Base-by-base conservation (phyloP, 441 rosid species). In the Daphne laureola region DNA sequence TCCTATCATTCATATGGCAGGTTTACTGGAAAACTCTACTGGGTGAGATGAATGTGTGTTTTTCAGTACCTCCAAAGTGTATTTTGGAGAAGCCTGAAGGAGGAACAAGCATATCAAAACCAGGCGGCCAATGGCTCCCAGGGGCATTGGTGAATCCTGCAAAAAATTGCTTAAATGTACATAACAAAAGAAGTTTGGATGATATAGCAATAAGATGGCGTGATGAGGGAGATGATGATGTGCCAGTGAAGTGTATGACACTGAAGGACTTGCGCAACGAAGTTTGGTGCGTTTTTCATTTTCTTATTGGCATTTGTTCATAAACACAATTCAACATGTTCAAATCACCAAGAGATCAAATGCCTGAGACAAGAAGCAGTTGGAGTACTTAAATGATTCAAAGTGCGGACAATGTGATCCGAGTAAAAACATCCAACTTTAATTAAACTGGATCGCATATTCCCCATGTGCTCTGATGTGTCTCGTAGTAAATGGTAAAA, bases 101-200 rank as follows among this genome's bases (percentile, higher is more conserved):
- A 21, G 72, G 70, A 49, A 65, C 62, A 16, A 3, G 9, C 35
- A 14, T 41, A 46, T 12, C 55, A 35, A 67, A 72, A 49, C 96
- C 96, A 5, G 91, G 95, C 21, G 98, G 90, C 35, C 67, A 74
- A 66, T 91, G 96, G 98, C 87, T 91, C 71, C 96, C 89, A 46
- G 96, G 95, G 57, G 96, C 91, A 17, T 70, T 51, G 60, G 50
- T 86, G 59, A 91, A 91, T 51, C 83, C 95, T 66, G 96, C 91
- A n/a, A 73, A 76, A 59, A 78, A 68, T 70, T 91, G 96, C 74
- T 67, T 88, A 70, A 66, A 54, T 35, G 56, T 61, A 59, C 76
- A 75, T 57, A 43, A 56, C 14, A 79, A 81, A 62, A 77, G 81
- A 75, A 69, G 67, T 53, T 74, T 72, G 65, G 75, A 77, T 51